A percentile compares a stretch with the other conserved stretches of the same genome.
Conservation (phyloP, 176 grass and related monocot genomes). For the Thalia dealbata region DNA sequence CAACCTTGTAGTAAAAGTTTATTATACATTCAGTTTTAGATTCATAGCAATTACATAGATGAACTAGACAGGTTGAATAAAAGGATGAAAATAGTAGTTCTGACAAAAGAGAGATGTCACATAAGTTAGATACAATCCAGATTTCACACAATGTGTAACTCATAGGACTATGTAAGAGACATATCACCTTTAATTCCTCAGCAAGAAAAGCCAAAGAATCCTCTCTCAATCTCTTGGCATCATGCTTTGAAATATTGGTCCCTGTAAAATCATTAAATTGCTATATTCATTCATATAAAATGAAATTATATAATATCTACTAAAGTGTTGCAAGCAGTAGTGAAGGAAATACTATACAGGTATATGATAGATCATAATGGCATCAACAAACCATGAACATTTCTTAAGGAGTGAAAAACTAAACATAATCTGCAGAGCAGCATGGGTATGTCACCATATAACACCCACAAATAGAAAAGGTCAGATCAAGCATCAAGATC, state of each 20-base stretch:
- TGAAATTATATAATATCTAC: not conserved
- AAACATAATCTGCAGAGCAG: not conserved
- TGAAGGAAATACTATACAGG: no score
- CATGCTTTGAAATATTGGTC: slow-evolving; percentile 42
- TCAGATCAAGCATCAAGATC: not conserved
- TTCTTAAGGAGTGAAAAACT: not conserved
- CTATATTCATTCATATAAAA: not conserved
- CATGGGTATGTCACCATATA: not conserved
- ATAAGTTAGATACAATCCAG: not conserved
- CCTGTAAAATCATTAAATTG: slow-evolving; percentile 24
- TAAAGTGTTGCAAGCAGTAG: no score
- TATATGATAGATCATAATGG: not conserved
- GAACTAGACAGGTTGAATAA: not conserved
- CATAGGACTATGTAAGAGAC: not conserved
- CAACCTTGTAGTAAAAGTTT: no score
- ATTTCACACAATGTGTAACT: no score
- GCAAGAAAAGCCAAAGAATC: slow-evolving; percentile 51
- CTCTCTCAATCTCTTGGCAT: slow-evolving; percentile 54
- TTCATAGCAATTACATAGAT: not conserved
- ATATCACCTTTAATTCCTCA: slow-evolving; percentile 40
- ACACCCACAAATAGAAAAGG: not conserved
- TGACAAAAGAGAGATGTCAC: not conserved
- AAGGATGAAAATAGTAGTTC: not conserved
- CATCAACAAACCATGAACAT: not conserved
- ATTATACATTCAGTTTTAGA: no score